A percentile compares a stretch with the other conserved stretches of the same genome.
These are phyloP conservation scores for Phylloporus sp. DNA, from an alignment of 768 basidiomycete genomes.

Conservation along the genomic window DNA sequence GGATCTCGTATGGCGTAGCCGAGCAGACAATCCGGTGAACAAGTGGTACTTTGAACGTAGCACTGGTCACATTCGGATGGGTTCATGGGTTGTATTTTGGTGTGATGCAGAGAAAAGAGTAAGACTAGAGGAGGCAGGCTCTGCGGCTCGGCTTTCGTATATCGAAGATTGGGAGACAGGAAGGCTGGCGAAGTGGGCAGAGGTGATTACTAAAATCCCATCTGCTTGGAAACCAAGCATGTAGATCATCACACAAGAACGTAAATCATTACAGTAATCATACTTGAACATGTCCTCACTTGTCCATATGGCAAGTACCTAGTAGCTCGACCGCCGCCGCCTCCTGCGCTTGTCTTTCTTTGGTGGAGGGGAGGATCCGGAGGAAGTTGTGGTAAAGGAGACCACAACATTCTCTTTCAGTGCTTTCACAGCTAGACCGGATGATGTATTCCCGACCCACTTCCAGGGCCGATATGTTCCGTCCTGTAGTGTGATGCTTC, in stretches of 20 bases:
- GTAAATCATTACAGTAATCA: too few relatives aligned
- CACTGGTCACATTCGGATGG: conserved; percentile 82
- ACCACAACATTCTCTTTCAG: conserved; percentile 36
- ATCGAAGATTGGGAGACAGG: conserved; percentile 75
- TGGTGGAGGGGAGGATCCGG: conserved; percentile 25
- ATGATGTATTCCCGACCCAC: conserved; percentile 33
- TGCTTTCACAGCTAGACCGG: conserved; percentile 13
- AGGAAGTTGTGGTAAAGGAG: conserved; percentile 26
- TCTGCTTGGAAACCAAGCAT: conserved; percentile 63
- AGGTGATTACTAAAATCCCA: conserved; percentile 64
- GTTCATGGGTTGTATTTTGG: conserved; percentile 94
- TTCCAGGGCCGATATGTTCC: conserved; percentile 45
- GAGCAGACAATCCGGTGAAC: conserved; percentile 92
- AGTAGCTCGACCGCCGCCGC: conserved; percentile 28
- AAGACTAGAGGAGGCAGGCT: conserved; percentile 60
- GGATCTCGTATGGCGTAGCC: conserved; percentile 93
- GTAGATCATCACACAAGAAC: conserved; percentile 1
- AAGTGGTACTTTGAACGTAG: conserved; percentile 99
- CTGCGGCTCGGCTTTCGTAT: conserved; percentile 62
- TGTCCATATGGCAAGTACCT: too few relatives aligned
- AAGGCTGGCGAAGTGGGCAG: conserved; percentile 63
- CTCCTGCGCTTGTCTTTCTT: conserved; percentile 29
- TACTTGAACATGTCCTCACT: too few relatives aligned
- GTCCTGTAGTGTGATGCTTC: conserved; percentile 31
- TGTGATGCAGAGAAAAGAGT: conserved; percentile 92